Percentiles rank a stretch among this genome's conserved stretches.
Evolutionary conservation across 306 rosid species (phyloP).

Genomic region (Quercus mongolica): DNA sequence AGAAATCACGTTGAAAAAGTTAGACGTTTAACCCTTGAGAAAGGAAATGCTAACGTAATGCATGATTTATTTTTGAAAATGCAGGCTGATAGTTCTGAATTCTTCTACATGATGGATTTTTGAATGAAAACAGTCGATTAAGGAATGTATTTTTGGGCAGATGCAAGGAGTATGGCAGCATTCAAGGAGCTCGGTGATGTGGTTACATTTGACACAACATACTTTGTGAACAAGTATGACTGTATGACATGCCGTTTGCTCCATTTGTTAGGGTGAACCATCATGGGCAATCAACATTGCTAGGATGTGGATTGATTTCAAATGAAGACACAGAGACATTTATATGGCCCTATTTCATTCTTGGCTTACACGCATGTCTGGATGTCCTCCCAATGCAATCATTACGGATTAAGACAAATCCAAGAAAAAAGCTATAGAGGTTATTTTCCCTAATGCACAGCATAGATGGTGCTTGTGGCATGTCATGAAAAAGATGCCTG

Average conservation of each 20-base stretch:
- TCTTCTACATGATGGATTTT: no score
- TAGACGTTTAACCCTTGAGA: not conserved
- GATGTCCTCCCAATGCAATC: conserved; percentile 14
- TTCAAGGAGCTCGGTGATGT: no score
- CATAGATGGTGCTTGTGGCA: conserved; percentile 27
- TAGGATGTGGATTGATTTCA: conserved; percentile 5
- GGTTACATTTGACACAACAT: conserved; percentile 10
- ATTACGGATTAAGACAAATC: not conserved
- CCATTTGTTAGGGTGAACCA: conserved; percentile 5
- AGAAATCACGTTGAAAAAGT: not conserved
- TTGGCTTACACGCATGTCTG: conserved; percentile 20
- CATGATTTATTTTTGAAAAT: no score
- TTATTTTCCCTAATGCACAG: conserved; percentile 14
- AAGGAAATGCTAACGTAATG: not conserved
- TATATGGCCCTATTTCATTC: conserved; percentile 17
- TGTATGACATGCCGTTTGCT: conserved; percentile 5
- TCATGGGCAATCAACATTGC: not conserved
- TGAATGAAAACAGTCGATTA: no score
- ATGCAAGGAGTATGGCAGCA: no score
- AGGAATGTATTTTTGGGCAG: no score
- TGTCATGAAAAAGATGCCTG: conserved; percentile 17
- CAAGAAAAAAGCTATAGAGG: not conserved
- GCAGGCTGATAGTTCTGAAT: no score
- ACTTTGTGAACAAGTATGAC: not conserved
- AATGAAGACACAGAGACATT: not conserved